Conservation (phyloP, 768 basidiomycete genomes). For the Neoboletus subvelutipes region DNA sequence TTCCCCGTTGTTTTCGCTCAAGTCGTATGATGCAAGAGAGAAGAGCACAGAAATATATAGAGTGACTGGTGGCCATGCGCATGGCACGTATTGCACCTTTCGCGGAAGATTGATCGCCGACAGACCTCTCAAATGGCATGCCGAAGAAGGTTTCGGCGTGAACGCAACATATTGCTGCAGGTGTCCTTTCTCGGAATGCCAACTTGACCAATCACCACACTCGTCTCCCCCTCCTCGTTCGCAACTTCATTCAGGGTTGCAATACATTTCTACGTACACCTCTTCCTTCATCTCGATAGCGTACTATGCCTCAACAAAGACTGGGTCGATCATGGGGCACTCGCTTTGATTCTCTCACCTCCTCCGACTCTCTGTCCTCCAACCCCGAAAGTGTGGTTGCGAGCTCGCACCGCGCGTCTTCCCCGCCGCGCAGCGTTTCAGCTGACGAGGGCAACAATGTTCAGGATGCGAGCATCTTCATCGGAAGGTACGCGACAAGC, state of each 20-base stretch:
- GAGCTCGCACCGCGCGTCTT: slow-evolving; percentile 8
- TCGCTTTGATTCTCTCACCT: slow-evolving; percentile 64
- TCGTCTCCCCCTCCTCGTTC: slow-evolving; percentile 6
- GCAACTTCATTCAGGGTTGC: slow-evolving; percentile 1
- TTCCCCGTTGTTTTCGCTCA: slow-evolving; percentile 27
- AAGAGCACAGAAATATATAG: slow-evolving; percentile 28
- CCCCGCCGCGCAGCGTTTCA: slow-evolving; percentile 15
- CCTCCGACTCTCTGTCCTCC: slow-evolving; percentile 47
- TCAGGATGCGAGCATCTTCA: slow-evolving; percentile 71
- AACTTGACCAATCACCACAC: slow-evolving; percentile 19
- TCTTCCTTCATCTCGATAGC: slow-evolving; percentile 15
- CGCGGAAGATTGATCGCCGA: slow-evolving; percentile 28
- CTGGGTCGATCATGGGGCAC: slow-evolving; percentile 63
- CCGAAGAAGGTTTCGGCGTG: slow-evolving; percentile 15
- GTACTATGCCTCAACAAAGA: slow-evolving; percentile 46
- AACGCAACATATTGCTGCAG: slow-evolving; percentile 21
- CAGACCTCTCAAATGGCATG: slow-evolving; percentile 11
- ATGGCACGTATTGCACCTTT: slow-evolving; percentile 20
- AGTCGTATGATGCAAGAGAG: slow-evolving; percentile 27
- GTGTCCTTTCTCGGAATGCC: slow-evolving; percentile 18
- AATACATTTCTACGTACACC: slow-evolving; percentile 21
- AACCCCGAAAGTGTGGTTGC: slow-evolving; percentile 23
- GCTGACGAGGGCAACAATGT: slow-evolving; percentile 32
- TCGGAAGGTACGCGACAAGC: slow-evolving; percentile 62
- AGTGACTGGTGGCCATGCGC: slow-evolving; percentile 15